A percentile compares a stretch with the other conserved stretches of the same genome.
phyloP scores from a whole-genome alignment of 441 rosid genomes.

The Francoa sonchifolia region DNA sequence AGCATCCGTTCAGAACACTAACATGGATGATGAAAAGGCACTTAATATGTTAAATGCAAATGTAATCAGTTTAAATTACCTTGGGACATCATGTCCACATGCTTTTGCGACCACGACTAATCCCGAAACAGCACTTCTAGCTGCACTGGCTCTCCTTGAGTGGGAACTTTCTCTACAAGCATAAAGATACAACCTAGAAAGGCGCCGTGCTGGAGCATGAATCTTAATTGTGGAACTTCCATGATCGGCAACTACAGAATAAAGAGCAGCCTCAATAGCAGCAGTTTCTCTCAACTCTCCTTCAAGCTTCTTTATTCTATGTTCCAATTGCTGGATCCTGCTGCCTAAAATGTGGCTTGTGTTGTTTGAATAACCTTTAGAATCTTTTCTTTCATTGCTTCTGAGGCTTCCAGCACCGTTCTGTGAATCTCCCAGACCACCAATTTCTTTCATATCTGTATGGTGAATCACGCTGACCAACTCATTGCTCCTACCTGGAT shows the following conservation, averaged over 20 bases:
- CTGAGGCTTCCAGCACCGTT: slow-evolving; percentile 23
- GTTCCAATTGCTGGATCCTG: slow-evolving; percentile 64
- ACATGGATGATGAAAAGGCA: no score
- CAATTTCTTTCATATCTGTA: slow-evolving; percentile 26
- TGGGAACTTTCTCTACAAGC: slow-evolving; percentile 40
- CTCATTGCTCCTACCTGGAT: slow-evolving; percentile 33
- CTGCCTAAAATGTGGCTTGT: slow-evolving; percentile 28
- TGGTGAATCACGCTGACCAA: slow-evolving; percentile 23
- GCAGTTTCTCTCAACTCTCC: slow-evolving; percentile 92
- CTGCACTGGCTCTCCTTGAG: slow-evolving; percentile 61
- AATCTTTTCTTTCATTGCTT: slow-evolving; percentile 31
- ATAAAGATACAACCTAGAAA: slow-evolving; percentile 78
- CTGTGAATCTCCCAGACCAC: slow-evolving; percentile 15
- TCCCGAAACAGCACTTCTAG: slow-evolving; percentile 75
- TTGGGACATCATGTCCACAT: slow-evolving; percentile 92
- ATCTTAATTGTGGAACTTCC: slow-evolving; percentile 85
- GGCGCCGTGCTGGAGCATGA: slow-evolving; percentile 95
- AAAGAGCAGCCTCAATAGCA: slow-evolving; percentile 78
- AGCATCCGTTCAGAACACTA: neutral
- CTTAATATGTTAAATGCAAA: no score
- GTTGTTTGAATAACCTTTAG: slow-evolving; percentile 40
- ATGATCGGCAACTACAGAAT: slow-evolving; percentile 80
- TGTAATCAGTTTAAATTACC: slow-evolving; percentile 42
- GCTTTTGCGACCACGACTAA: slow-evolving; percentile 78
- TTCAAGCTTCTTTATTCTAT: slow-evolving; percentile 64